These are phyloP conservation scores for Lactifluus piperatus DNA, from an alignment of 768 basidiomycete species.

Conservation along the genomic window DNA sequence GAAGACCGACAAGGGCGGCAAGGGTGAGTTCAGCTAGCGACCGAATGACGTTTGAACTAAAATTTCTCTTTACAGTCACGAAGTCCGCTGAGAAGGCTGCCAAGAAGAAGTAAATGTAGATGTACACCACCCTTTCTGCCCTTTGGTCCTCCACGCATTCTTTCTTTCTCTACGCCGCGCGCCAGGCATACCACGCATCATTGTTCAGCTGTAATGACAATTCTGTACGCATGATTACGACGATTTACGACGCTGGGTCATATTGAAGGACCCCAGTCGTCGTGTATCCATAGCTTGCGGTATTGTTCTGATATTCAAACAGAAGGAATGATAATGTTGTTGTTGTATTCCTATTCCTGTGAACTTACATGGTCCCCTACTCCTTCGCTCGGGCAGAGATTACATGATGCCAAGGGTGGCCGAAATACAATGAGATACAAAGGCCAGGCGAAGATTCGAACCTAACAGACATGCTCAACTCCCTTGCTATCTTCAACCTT, in stretches of 20 bases:
- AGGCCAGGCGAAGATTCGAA: not conserved
- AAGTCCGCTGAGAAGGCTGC: conserved; percentile 94
- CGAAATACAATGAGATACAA: not conserved
- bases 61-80: conserved; percentile 46
- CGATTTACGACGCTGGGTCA: conserved; percentile 24
- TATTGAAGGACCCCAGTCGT: conserved; percentile 21
- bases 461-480: conserved; percentile 67
- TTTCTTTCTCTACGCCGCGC: conserved; percentile 32
- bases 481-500: conserved; percentile 35
- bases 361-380: not conserved
- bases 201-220: conserved; percentile 24
- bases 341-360: conserved; percentile 24
- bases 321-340: conserved; percentile 27
- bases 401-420: not conserved
- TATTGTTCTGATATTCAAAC: conserved; percentile 24
- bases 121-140: conserved; percentile 42
- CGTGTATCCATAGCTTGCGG: conserved; percentile 25
- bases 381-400: not conserved
- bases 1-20: conserved; percentile 87
- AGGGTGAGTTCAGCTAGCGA: conserved; percentile 43
- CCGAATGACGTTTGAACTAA: conserved; percentile 10
- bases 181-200: conserved; percentile 26
- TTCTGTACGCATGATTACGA: conserved; percentile 31
- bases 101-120: conserved; percentile 90
- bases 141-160: conserved; percentile 34